Conservation (phyloP, 148 eudicot species). For the Polygonum maritimum region DNA sequence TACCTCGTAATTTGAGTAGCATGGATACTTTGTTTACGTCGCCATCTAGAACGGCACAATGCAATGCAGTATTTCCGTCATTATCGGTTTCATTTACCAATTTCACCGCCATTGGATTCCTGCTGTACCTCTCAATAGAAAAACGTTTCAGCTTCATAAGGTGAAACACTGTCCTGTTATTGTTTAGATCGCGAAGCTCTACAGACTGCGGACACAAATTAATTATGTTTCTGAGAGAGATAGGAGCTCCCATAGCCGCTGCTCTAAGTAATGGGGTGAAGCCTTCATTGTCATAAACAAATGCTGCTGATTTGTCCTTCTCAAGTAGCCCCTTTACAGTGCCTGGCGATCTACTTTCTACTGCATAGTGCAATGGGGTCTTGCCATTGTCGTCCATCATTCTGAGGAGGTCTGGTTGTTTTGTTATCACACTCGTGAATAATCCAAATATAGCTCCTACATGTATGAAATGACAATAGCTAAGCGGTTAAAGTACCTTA, state of each 20-base stretch:
- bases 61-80: background rate
- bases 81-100: background rate
- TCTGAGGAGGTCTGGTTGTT: background rate
- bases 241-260: background rate
- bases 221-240: background rate
- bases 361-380: background rate
- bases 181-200: background rate
- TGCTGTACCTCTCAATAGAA: rapidly evolving
- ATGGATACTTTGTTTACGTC: background rate
- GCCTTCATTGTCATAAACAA: background rate
- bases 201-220: background rate
- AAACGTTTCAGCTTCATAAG: background rate
- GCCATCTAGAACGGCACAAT: background rate
- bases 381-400: background rate
- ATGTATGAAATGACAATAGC: no score
- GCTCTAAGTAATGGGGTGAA: background rate
- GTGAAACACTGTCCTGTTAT: background rate
- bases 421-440: background rate
- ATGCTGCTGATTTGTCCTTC: background rate
- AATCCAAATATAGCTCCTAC: background rate
- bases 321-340: background rate
- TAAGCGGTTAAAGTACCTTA: no score
- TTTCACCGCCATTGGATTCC: background rate
- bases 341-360: rapidly evolving
- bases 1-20: background rate